Percentiles rank a stretch among this genome's conserved stretches.
These are phyloP conservation scores for Posidonia australis DNA, from an alignment of 106 monocot species.

Conservation along the genomic window DNA sequence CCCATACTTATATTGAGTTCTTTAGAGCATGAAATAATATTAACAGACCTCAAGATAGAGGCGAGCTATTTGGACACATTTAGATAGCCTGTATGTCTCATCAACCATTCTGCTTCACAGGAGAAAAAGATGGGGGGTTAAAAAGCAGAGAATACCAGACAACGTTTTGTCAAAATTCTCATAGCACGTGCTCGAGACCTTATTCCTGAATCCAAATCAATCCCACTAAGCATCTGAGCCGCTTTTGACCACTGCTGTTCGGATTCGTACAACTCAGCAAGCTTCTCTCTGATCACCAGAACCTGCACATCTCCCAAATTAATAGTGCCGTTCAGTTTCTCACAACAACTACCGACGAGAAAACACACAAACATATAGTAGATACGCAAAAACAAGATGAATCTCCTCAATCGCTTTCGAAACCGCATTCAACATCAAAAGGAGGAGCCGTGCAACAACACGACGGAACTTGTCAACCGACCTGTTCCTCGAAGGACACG, in stretches of 20 bases:
- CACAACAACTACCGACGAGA: too few relatives aligned
- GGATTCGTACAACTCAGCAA: constrained; percentile 95
- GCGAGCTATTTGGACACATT: constrained; percentile 97
- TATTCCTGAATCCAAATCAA: constrained; percentile 92
- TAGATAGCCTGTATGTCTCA: constrained; percentile 86
- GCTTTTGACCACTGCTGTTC: constrained; percentile 97
- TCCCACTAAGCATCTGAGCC: constrained; percentile 97
- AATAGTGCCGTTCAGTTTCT: neutral
- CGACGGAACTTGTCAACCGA: too few relatives aligned
- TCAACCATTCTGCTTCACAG: constrained; percentile 61
- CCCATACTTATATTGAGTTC: neutral
- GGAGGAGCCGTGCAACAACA: neutral
- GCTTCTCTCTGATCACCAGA: constrained; percentile 84
- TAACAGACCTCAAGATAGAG: constrained; percentile 85
- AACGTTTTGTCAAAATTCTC: neutral
- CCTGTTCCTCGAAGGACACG: constrained; percentile 98
- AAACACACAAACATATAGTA: too few relatives aligned
- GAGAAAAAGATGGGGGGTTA: neutral
- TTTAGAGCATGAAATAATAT: neutral
- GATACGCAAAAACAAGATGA: too few relatives aligned
- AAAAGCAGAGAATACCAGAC: neutral
- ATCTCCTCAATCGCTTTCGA: neutral
- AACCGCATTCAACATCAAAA: neutral
- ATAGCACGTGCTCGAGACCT: constrained; percentile 33
- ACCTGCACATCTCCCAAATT: constrained; percentile 39